These are phyloP conservation scores for Solanum boliviense DNA, from an alignment of 257 asterid genomes.

Conservation along the genomic window DNA sequence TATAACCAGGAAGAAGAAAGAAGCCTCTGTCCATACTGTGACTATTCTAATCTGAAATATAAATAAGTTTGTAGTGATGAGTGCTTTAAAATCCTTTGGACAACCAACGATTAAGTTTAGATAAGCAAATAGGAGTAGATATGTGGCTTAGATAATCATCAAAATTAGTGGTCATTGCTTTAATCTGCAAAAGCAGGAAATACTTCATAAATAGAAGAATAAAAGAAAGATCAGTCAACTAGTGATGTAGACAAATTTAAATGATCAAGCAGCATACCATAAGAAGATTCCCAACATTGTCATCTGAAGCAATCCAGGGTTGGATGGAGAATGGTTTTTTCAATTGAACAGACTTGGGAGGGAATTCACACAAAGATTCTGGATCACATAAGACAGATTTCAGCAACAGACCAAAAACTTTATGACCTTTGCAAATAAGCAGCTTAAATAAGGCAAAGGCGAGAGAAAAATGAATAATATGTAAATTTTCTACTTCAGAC, in stretches of 20 bases:
- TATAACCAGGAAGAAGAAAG: neutral
- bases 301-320: slow-evolving; percentile 91
- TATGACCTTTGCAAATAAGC: neutral
- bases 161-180: neutral
- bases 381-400: slow-evolving; percentile 17
- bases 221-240: neutral
- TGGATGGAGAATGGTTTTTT: slow-evolving; percentile 68
- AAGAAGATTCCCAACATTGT: slow-evolving; percentile 84
- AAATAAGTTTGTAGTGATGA: neutral
- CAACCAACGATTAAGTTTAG: neutral
- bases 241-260: neutral
- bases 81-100: neutral
- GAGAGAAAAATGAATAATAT: neutral
- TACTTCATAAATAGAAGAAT: neutral
- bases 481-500: neutral
- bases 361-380: slow-evolving; percentile 81
- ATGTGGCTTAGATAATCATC: neutral
- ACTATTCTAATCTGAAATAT: neutral
- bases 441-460: neutral
- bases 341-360: slow-evolving; percentile 72
- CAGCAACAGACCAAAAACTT: neutral
- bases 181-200: neutral
- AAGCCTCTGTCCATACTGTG: neutral
- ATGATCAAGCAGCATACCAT: slow-evolving; percentile 44
- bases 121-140: neutral